phyloP scores from a whole-genome alignment of 768 basidiomycete genomes.

The Gloeostereum incarnatum region DNA sequence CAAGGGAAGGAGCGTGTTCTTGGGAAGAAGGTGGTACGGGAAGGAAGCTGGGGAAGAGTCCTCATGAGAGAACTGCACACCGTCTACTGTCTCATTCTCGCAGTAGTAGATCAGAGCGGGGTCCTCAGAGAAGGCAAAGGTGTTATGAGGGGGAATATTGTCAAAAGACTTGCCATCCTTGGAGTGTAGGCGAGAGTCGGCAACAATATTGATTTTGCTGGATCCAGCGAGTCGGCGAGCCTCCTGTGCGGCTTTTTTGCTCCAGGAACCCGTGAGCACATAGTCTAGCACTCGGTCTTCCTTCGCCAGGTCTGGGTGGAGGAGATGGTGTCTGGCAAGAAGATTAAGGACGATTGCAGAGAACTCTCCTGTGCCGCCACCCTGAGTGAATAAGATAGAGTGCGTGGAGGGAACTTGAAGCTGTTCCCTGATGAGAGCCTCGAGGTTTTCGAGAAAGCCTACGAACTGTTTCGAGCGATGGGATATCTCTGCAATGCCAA shows the following conservation, averaged over 20 bases:
- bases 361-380: conserved; percentile 90
- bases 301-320: conserved; percentile 47
- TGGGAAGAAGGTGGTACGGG: conserved; percentile 69
- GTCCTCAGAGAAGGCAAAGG: conserved; percentile 69
- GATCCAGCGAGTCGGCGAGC: conserved; percentile 59
- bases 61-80: conserved; percentile 74
- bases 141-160: conserved; percentile 63
- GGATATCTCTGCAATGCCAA: conserved; percentile 93
- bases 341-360: conserved; percentile 89
- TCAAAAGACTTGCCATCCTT: conserved; percentile 66
- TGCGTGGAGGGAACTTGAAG: conserved; percentile 80
- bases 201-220: conserved; percentile 60
- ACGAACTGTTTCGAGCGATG: conserved; percentile 91
- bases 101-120: conserved; percentile 96
- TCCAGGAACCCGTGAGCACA: conserved; percentile 90
- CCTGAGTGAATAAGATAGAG: conserved; percentile 86
- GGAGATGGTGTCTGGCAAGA: conserved; percentile 74
- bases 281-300: conserved; percentile 73
- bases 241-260: conserved; percentile 78
- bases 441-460: conserved; percentile 52
- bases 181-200: conserved; percentile 55
- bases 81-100: conserved; percentile 98
- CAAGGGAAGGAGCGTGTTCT: conserved; percentile 58
- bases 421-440: conserved; percentile 62
- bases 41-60: conserved; percentile 52